Conservation (phyloP, 768 basidiomycete species). For the Termitomyces sp. region DNA sequence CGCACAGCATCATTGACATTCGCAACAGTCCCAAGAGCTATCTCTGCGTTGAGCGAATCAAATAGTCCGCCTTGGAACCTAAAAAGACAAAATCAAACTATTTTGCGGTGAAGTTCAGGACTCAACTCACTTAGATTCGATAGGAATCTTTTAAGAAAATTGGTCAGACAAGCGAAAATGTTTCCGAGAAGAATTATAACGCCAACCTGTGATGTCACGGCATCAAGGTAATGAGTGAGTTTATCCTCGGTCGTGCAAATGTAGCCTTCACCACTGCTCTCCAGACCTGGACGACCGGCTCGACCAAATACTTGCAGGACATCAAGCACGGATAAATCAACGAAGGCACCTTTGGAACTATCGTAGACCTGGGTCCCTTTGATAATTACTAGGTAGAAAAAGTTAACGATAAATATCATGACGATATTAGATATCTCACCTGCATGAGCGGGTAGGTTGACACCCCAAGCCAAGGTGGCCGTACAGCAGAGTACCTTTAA, state of each 20-base stretch:
- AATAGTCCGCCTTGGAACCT: slow-evolving; percentile 82
- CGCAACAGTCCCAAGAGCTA: slow-evolving; percentile 90
- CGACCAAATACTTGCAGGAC: slow-evolving; percentile 97
- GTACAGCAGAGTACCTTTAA: slow-evolving; percentile 95
- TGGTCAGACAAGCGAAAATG: background rate
- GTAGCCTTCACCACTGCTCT: slow-evolving; percentile 92
- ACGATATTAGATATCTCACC: slow-evolving; percentile 36
- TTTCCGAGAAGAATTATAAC: background rate
- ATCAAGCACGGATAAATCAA: slow-evolving; percentile 90
- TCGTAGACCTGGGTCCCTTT: slow-evolving; percentile 98
- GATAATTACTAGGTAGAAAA: slow-evolving; percentile 65
- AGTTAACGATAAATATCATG: slow-evolving; percentile 8
- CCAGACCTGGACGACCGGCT: slow-evolving; percentile 84
- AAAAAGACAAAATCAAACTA: slow-evolving; percentile 7
- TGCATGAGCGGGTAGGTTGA: slow-evolving; percentile 97
- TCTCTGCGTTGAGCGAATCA: slow-evolving; percentile 93
- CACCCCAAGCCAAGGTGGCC: slow-evolving; percentile 98
- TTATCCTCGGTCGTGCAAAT: slow-evolving; percentile 96
- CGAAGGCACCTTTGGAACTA: slow-evolving; percentile 82
- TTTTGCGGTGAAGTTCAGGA: background rate
- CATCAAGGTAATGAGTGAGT: slow-evolving; percentile 83
- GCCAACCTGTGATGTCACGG: slow-evolving; percentile 78
- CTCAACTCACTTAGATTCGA: slow-evolving; percentile 82
- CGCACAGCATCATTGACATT: slow-evolving; percentile 81
- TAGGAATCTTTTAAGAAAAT: slow-evolving; percentile 61